Base-by-base conservation (phyloP, 495 filamentous ascomycete species). In the Acidomyces sp. region DNA sequence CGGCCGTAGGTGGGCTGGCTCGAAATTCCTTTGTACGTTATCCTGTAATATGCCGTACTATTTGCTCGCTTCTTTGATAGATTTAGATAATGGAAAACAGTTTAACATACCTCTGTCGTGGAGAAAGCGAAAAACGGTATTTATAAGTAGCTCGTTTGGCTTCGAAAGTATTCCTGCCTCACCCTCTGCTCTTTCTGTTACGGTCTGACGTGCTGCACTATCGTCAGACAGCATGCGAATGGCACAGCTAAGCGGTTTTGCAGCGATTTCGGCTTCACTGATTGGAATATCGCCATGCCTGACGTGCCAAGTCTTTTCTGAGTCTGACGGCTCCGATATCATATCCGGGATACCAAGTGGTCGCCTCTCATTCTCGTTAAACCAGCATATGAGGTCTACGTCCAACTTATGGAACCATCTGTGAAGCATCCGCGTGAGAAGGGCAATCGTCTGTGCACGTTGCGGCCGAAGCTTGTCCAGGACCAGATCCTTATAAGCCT, bases 41-140 rank as follows among this genome's bases (percentile, higher is more conserved):
- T n/a, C n/a, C n/a, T n/a, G n/a, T n/a, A n/a, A n/a, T n/a, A n/a
- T n/a, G n/a, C n/a, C n/a, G n/a, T n/a, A n/a, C n/a, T n/a, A n/a
- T n/a, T n/a, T n/a, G n/a, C n/a, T n/a, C n/a, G n/a, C n/a, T n/a
- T n/a, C n/a, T n/a, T n/a, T n/a, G n/a, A n/a, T n/a, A n/a, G n/a
- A n/a, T n/a, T n/a, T n/a, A n/a, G n/a, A n/a, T n/a, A n/a, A n/a
- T n/a, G n/a, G n/a, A n/a, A n/a, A n/a, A n/a, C n/a, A n/a, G n/a
- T n/a, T n/a, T n/a, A n/a, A n/a, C n/a, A n/a, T n/a, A 7, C 74
- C 85, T 33, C 87, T 78, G 28, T 96, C 66, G 56, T 95, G 85
- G 21, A 96, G 65, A 58, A 93, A 88, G 28, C 84, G 74, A 80
- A 84, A 93, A 34, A 85, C 60, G 3, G 80, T 72, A 54, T 94